These are phyloP conservation scores for Fraxinus dipetala DNA, from an alignment of 305 asterid species.

Conservation along the genomic window DNA sequence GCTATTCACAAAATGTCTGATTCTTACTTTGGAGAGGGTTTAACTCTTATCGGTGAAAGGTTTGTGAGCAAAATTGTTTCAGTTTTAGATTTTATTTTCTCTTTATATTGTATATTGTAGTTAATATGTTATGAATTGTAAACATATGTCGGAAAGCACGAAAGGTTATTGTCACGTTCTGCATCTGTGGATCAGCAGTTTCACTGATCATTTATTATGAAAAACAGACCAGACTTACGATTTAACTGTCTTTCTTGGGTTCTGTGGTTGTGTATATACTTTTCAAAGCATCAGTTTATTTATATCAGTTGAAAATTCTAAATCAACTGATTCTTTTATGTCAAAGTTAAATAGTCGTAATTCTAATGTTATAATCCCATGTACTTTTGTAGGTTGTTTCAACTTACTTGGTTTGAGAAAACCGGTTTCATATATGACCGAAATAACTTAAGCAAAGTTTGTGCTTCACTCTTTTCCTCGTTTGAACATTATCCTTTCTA, in stretches of 20 bases:
- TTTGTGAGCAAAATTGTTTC: constrained; percentile 22
- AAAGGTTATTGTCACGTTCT: constrained; percentile 9
- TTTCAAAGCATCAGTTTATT: constrained; percentile 4
- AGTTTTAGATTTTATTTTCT: not conserved
- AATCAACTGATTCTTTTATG: constrained; percentile 9
- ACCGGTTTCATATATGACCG: constrained; percentile 80
- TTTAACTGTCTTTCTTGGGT: not conserved
- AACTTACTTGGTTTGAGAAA: constrained; percentile 71
- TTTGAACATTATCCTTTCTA: constrained; percentile 1
- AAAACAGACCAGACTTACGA: constrained; percentile 1
- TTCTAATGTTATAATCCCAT: constrained; percentile 30
- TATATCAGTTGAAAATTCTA: not conserved
- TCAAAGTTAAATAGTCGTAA: not conserved
- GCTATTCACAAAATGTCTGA: constrained; percentile 41
- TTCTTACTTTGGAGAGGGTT: constrained; percentile 72
- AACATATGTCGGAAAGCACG: not conserved
- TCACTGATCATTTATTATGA: not conserved
- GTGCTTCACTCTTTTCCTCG: constrained; percentile 45
- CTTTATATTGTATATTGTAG: not conserved
- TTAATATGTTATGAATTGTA: constrained; percentile 2
- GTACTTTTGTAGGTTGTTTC: constrained; percentile 80
- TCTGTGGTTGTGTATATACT: constrained; percentile 1
- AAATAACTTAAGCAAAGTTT: constrained; percentile 60
- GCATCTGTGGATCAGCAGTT: not conserved
- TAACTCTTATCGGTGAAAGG: constrained; percentile 71